Base-by-base conservation (phyloP, 2,329 filamentous ascomycete species). In the Colletotrichum chlorophyti region DNA sequence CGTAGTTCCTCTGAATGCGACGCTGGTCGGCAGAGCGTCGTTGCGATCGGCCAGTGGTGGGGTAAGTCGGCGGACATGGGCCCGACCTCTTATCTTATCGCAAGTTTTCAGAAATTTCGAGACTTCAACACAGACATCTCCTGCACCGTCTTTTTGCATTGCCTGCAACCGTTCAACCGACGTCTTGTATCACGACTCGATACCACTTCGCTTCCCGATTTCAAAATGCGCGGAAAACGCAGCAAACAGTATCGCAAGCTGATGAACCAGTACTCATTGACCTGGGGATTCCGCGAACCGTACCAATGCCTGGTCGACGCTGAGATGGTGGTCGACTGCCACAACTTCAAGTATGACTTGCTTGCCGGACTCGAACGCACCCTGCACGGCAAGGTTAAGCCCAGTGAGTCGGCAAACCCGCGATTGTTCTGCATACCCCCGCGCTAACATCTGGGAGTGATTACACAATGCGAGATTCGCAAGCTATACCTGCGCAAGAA, bases 271-370 rank as follows among this genome's bases (percentile, higher is more conserved):
- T 97, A 93, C 83, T 87, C 88, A 70, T 83, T 94, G 73, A 88
- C 87, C 60, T 97, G 96, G 72, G 89, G 90, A 60, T 97, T 97
- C 74, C 91, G 93, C 66, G 91, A 95, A 76, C 93, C 95, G 10
- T 98, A 97, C 77, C 95, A 98, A 77, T 89, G 96, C 48, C 79
- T 97, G 38, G 87, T 97, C 61, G 93, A 97, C 70, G 91, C 91
- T 58, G 87, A 93, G 64, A 91, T 98, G 66, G 84, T 98, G 48
- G 83, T 85, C 68, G 91, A 96, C 71, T 88, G 93, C 19, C 86
- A 89, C 64, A 85, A 86, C 46, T 95, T 91, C 79, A 95, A 94
- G 69, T 97, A 97, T 90, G 90, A 96, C 62, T 79, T 97, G n/a
- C 79, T 90, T 46, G 83, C 84, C 32, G 86, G 89, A 19, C 78